Conservation (phyloP, 2,329 filamentous ascomycete species). For the Pseudopyrenochaeta lycopersici region DNA sequence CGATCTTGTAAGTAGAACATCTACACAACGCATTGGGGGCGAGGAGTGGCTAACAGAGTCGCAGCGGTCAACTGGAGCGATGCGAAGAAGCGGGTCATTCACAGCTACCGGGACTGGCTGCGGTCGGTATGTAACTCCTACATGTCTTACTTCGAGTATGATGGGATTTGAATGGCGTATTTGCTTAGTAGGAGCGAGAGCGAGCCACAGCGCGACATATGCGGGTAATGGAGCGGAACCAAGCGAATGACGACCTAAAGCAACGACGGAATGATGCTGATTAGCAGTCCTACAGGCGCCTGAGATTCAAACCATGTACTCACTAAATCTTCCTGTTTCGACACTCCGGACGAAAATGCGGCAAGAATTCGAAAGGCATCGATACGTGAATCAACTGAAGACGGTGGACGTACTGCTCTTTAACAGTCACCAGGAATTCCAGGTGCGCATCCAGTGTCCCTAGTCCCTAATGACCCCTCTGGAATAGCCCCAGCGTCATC, state of each 20-base stretch:
- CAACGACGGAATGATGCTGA: conserved; percentile 15
- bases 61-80: conserved; percentile 88
- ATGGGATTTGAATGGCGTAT: not conserved
- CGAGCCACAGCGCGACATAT: not conserved
- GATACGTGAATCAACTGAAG: conserved; percentile 88
- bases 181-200: not conserved
- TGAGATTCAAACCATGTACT: conserved; percentile 98
- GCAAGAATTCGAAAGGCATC: conserved; percentile 95
- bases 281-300: conserved; percentile 72
- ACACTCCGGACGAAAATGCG: conserved; percentile 90
- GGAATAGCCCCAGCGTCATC: no score
- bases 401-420: conserved; percentile 90
- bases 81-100: conserved; percentile 85
- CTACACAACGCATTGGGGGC: conserved; percentile 20
- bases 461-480: not conserved
- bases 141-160: no score
- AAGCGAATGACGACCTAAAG: not conserved
- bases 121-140: conserved; percentile 77
- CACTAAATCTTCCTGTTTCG: conserved; percentile 86
- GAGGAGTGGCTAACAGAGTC: conserved; percentile 25
- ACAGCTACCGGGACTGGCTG: conserved; percentile 94
- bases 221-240: not conserved
- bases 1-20: conserved; percentile 57
- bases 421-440: conserved; percentile 92
- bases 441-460: conserved; percentile 66